Conservation (phyloP, 257 asterid genomes). For the Nicotiana otophora region DNA sequence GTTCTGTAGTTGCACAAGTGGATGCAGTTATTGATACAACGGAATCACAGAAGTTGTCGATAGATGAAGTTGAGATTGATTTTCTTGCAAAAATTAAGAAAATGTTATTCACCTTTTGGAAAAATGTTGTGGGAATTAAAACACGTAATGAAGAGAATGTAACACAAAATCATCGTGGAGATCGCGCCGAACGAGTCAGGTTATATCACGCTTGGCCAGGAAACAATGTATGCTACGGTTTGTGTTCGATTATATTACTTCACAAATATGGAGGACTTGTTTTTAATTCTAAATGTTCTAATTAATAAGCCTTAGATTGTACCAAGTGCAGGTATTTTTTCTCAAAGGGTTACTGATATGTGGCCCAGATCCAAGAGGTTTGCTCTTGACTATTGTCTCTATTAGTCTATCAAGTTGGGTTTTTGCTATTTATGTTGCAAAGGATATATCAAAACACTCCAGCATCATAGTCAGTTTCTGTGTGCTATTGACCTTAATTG, state of each 20-base stretch:
- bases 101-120: not conserved
- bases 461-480: not conserved
- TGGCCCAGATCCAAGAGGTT: slow-evolving; percentile 28
- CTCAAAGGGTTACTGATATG: slow-evolving; percentile 18
- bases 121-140: not conserved
- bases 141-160: not conserved
- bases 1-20: not conserved
- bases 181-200: not conserved
- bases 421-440: slow-evolving; percentile 12
- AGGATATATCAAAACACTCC: not conserved
- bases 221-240: not conserved
- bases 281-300: not conserved
- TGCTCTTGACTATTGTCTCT: slow-evolving; percentile 10
- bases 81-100: not conserved
- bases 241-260: not conserved
- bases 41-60: not conserved
- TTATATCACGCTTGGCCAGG: not conserved
- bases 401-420: slow-evolving; percentile 22
- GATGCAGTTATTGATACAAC: not conserved
- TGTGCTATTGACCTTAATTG: slow-evolving; percentile 10
- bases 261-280: not conserved
- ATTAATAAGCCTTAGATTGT: not conserved
- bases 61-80: not conserved
- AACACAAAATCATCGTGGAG: not conserved
- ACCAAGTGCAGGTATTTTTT: slow-evolving; percentile 15